Conservation (phyloP, 768 basidiomycete species). For the Naematelia encephala region DNA sequence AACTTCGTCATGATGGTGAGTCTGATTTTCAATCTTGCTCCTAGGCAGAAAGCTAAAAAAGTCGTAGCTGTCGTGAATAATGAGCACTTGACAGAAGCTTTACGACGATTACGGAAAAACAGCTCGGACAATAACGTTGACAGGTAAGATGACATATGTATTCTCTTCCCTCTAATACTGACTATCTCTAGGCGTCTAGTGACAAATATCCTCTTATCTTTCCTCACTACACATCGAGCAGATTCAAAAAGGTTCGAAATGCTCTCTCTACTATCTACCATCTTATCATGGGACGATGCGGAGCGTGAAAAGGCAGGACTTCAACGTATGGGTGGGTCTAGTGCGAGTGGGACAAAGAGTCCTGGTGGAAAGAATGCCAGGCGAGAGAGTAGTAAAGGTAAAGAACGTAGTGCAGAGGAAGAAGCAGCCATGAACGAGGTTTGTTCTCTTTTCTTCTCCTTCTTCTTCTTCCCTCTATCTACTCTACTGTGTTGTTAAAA, state of each 20-base stretch:
- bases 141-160: constrained; percentile 42
- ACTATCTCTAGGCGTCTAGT: constrained; percentile 70
- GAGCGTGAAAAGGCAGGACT: constrained; percentile 91
- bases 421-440: constrained; percentile 51
- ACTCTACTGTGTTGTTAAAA: too few relatives aligned
- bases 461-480: too few relatives aligned
- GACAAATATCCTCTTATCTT: constrained; percentile 86
- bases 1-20: constrained; percentile 88
- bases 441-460: constrained; percentile 9
- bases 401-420: constrained; percentile 64
- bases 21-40: constrained; percentile 5
- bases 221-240: constrained; percentile 81
- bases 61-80: constrained; percentile 85
- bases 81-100: constrained; percentile 94
- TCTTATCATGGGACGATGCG: constrained; percentile 86
- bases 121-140: constrained; percentile 86
- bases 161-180: background rate
- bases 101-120: constrained; percentile 84
- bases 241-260: constrained; percentile 97
- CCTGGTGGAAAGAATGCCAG: constrained; percentile 9
- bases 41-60: background rate
- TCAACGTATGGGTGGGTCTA: constrained; percentile 56
- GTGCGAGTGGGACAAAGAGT: constrained; percentile 11
- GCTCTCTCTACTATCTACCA: constrained; percentile 78
- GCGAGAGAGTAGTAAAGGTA: constrained; percentile 20